These are phyloP conservation scores for Agaricus sinodeliciosus DNA, from an alignment of 768 basidiomycete genomes.

Conservation along the genomic window DNA sequence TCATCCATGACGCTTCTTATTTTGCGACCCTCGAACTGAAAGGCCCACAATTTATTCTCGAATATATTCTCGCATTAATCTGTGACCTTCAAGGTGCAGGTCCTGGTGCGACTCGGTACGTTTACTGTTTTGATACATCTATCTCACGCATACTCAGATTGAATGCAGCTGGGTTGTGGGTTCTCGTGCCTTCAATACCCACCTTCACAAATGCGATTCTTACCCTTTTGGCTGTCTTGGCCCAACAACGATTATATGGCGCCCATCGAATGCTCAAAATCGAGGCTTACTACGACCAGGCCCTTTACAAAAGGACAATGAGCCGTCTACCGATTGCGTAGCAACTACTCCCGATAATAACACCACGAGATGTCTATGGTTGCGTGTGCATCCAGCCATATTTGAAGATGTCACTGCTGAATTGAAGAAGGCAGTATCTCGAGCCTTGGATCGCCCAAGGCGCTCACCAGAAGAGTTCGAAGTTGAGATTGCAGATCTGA, in stretches of 20 bases:
- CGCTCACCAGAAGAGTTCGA: constrained; percentile 21
- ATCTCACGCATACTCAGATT: neutral
- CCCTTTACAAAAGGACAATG: constrained; percentile 8
- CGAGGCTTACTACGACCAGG: neutral
- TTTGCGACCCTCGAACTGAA: constrained; percentile 67
- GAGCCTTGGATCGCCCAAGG: constrained; percentile 4
- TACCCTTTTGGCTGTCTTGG: constrained; percentile 73
- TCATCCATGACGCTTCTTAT: constrained; percentile 90
- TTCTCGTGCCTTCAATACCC: constrained; percentile 56
- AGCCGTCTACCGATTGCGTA: constrained; percentile 10
- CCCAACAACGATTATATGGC: constrained; percentile 74
- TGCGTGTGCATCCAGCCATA: constrained; percentile 7
- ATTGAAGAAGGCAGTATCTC: constrained; percentile 6
- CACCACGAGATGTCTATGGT: constrained; percentile 4
- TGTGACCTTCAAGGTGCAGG: constrained; percentile 60
- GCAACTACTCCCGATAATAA: neutral
- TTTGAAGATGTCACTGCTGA: constrained; percentile 2
- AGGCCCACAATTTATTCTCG: constrained; percentile 53
- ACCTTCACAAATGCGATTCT: constrained; percentile 50
- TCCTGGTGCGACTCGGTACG: constrained; percentile 57
- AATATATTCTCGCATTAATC: constrained; percentile 41
- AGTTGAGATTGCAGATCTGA: constrained; percentile 66
- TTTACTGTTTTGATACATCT: neutral
- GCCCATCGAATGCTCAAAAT: constrained; percentile 24
- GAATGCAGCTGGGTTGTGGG: constrained; percentile 55